These are phyloP conservation scores for Nannochloris sp. DNA, from an alignment of 139 green algal genomes.

Conservation along the genomic window DNA sequence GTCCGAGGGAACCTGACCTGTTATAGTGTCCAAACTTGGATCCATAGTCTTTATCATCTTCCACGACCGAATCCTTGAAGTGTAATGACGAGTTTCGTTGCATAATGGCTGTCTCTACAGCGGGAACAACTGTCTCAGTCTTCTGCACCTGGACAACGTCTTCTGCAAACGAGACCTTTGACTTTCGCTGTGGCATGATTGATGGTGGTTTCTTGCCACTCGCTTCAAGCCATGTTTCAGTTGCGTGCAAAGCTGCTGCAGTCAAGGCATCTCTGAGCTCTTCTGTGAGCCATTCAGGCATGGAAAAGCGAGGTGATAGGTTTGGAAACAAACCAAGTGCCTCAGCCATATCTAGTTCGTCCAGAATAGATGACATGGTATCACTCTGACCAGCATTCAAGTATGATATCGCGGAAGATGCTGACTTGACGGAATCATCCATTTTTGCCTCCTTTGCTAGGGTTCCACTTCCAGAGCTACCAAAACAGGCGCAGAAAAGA, in stretches of 20 bases:
- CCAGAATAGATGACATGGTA: background rate
- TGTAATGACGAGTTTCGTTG: conserved; percentile 13
- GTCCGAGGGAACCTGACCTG: background rate
- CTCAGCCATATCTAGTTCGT: background rate
- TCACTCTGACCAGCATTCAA: background rate
- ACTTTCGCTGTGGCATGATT: conserved; percentile 4
- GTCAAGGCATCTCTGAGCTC: background rate
- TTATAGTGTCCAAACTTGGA: conserved; percentile 32
- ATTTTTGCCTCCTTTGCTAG: no score
- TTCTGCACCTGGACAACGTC: background rate
- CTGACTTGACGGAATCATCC: background rate
- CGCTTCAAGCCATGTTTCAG: background rate
- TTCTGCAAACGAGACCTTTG: conserved; percentile 8
- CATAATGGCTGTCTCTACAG: background rate
- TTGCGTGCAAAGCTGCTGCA: background rate
- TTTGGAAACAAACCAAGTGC: background rate
- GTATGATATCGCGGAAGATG: background rate
- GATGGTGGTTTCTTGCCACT: conserved; percentile 5
- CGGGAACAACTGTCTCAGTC: background rate
- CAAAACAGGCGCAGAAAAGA: no score
- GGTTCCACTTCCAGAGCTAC: no score
- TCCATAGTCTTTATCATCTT: conserved; percentile 14
- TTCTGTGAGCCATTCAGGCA: background rate
- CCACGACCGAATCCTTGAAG: conserved; percentile 9
- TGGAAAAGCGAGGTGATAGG: background rate